These are phyloP conservation scores for Apiospora kogelbergensis DNA, from an alignment of 2,329 filamentous ascomycete genomes.

Conservation along the genomic window DNA sequence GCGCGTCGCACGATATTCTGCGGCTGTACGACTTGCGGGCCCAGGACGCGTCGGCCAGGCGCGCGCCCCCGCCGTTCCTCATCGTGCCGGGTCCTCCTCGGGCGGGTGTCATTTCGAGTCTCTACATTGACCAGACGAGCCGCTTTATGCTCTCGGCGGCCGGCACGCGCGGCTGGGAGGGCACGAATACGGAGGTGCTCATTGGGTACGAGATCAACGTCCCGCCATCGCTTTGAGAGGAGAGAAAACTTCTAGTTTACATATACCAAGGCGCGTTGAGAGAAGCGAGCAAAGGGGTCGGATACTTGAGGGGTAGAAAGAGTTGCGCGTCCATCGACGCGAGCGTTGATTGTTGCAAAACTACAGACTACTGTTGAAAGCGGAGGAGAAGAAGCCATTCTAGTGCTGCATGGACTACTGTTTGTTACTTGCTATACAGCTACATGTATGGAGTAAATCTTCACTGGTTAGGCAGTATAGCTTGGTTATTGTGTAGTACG, in stretches of 20 bases:
- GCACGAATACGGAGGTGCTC: slow-evolving; percentile 82
- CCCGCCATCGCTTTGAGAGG: background rate
- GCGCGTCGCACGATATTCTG: slow-evolving; percentile 91
- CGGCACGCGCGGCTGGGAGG: slow-evolving; percentile 94
- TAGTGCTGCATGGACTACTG: no score
- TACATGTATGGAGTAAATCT: no score
- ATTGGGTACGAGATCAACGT: slow-evolving; percentile 84
- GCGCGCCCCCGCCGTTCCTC: slow-evolving; percentile 87
- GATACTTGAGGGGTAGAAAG: background rate
- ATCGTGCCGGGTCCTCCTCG: slow-evolving; percentile 85
- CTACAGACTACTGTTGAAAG: background rate
- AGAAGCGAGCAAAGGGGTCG: background rate
- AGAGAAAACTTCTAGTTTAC: background rate
- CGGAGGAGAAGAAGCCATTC: background rate
- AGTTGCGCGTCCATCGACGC: background rate
- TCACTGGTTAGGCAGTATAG: background rate
- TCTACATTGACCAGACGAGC: slow-evolving; percentile 86
- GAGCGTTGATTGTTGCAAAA: background rate
- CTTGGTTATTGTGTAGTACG: background rate
- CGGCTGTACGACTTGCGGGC: slow-evolving; percentile 85
- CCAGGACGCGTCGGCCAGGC: slow-evolving; percentile 58
- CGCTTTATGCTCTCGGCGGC: slow-evolving; percentile 89
- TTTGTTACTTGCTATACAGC: no score
- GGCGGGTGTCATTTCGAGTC: slow-evolving; percentile 81
- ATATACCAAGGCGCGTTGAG: background rate